These are phyloP conservation scores for Pittosporum tobira DNA, from an alignment of 129 eudicot genomes.

Conservation along the genomic window DNA sequence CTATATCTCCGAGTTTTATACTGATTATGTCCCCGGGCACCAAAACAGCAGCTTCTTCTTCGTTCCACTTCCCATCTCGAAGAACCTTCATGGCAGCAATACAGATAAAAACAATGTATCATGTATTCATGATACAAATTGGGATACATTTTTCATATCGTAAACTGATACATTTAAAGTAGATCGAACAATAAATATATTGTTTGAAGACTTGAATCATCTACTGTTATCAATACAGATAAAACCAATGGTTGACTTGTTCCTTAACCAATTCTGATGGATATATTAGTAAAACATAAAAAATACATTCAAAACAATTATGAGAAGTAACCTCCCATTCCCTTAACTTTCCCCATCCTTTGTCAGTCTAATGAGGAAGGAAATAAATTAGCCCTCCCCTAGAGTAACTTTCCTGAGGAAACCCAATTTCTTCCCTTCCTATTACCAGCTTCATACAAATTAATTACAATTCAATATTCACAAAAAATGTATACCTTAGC, in stretches of 20 bases:
- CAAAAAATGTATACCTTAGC: constrained; percentile 57
- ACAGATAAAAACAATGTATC: not conserved
- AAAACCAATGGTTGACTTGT: not conserved
- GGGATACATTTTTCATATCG: not conserved
- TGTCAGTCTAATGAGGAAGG: not conserved
- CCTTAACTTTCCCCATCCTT: not conserved
- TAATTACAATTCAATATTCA: not conserved
- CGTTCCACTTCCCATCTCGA: constrained; percentile 91
- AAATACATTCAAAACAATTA: not conserved
- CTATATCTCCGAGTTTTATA: constrained; percentile 83
- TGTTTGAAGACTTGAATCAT: too few relatives aligned
- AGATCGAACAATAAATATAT: too few relatives aligned
- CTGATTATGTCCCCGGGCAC: constrained; percentile 97
- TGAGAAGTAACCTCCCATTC: not conserved
- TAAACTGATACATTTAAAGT: not conserved
- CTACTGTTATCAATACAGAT: too few relatives aligned
- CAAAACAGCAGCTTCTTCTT: constrained; percentile 80
- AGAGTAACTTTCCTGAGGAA: not conserved
- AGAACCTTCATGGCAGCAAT: constrained; percentile 39
- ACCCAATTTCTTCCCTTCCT: not conserved
- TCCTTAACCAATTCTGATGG: too few relatives aligned
- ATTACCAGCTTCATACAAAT: not conserved
- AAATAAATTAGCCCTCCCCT: too few relatives aligned
- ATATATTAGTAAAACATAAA: not conserved
- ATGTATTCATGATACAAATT: too few relatives aligned